Evolutionary conservation across 164 flowering plant species (phyloP), one percentile per base, ranked within the genome.

Genomic region (Piper betle): DNA sequence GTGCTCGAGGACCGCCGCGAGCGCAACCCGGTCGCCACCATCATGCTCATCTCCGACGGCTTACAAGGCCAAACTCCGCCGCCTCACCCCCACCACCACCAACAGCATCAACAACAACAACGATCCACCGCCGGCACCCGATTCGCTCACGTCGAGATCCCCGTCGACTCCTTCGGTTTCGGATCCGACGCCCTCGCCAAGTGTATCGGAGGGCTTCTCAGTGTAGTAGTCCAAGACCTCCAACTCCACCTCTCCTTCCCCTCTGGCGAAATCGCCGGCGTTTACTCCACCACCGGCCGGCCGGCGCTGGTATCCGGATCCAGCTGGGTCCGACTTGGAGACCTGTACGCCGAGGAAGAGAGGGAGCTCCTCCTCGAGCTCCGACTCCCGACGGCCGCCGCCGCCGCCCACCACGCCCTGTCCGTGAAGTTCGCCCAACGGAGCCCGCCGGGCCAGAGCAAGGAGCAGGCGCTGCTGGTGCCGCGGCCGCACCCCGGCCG

Each of bases 291-390:
- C 55, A 66, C 54, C 17, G 90, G 78, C 1, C 73, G 81, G 62
- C 91, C 94, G 1, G 61, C 74, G 2, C 66, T 66, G 10, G 62
- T 81, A 17, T 74, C 75, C n/a, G 69, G 86, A 2, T 75, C 75
- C 2, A 12, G 50, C 10, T 46, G 50, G 50, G 59, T 86, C 3
- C 77, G 81, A 59, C 75, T 93, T 3, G 97, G 99, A 5, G 88
- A 92, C 65, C 64, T 92, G 10, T 87, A 86, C 78, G 91, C 94
- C 10, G 96, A 84, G 69, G 97, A 93, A 56, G 99, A 93, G 68
- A 74, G 83, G 58, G 96, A 90, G 61, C 20, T 88, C 5, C 78
- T 93, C 0, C 76, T 93, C 11, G 98, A 93, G 66, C 52, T 93
- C 33, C 68, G 76, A 20, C 86, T 82, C 12, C 92, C 94, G 0